These are phyloP conservation scores for Populus euphratica DNA, from an alignment of 345 rosid genomes.

Conservation along the genomic window DNA sequence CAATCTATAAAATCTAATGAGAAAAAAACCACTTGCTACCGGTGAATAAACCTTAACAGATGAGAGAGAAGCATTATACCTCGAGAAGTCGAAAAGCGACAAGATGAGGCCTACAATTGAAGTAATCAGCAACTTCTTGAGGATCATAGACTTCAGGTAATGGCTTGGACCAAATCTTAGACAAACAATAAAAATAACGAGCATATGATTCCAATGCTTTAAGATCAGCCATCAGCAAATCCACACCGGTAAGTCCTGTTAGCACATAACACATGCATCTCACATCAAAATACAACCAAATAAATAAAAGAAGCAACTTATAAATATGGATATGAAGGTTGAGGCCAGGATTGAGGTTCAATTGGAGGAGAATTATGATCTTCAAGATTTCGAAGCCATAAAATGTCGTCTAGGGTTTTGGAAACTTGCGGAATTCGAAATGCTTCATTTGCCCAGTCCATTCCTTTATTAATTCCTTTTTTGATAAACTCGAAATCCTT, in stretches of 20 bases:
- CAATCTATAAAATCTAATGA: too few relatives aligned
- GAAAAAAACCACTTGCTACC: too few relatives aligned
- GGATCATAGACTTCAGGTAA: slow-evolving; percentile 86
- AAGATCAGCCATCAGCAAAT: slow-evolving; percentile 87
- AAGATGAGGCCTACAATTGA: slow-evolving; percentile 84
- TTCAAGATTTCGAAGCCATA: slow-evolving; percentile 81
- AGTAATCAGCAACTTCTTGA: slow-evolving; percentile 66
- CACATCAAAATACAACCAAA: too few relatives aligned
- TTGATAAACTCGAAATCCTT: slow-evolving; percentile 60
- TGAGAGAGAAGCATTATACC: slow-evolving; percentile 35
- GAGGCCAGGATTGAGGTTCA: slow-evolving; percentile 57
- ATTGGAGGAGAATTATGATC: slow-evolving; percentile 40
- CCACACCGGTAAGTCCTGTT: slow-evolving; percentile 73
- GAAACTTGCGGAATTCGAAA: slow-evolving; percentile 59
- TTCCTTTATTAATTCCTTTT: slow-evolving; percentile 50
- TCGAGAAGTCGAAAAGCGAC: slow-evolving; percentile 81
- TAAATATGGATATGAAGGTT: slow-evolving; percentile 51
- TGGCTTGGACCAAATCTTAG: slow-evolving; percentile 81
- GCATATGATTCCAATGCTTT: slow-evolving; percentile 82
- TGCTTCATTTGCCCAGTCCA: slow-evolving; percentile 66
- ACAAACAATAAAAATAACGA: slow-evolving; percentile 52
- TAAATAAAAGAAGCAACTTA: too few relatives aligned
- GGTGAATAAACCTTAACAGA: too few relatives aligned
- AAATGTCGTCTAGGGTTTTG: slow-evolving; percentile 51
- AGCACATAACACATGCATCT: background rate